Base-by-base conservation (phyloP, 768 basidiomycete species). In the Glaciozyma antarctica region DNA sequence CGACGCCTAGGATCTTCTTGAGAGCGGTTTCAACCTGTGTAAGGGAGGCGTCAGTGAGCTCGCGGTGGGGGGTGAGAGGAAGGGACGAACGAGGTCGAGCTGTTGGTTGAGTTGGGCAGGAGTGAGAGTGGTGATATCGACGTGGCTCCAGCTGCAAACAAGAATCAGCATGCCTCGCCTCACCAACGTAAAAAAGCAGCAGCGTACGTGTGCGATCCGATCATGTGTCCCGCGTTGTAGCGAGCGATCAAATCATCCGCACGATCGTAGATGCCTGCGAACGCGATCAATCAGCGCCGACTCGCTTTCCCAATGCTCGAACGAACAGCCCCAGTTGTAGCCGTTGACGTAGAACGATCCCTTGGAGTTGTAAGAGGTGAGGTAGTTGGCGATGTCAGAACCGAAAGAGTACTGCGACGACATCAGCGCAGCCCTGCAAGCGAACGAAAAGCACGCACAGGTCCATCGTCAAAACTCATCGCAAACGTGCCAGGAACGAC, bases 391-490 rank as follows among this genome's bases (percentile, higher is more conserved):
- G 48, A 63, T 63, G 3, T 56, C 34, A 0, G 44, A 22, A 5
- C 62, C 62, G 32, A 49, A 63, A 3, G 7, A 19, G 43, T 63
- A 63, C 62, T 63, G 51, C 0, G 22, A n/a, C n/a, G n/a, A n/a
- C n/a, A n/a, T n/a, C n/a, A n/a, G n/a, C n/a, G n/a, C n/a, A n/a
- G n/a, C n/a, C n/a, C n/a, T n/a, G n/a, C n/a, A n/a, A n/a, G n/a
- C n/a, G n/a, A n/a, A n/a, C n/a, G n/a, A n/a, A 13, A 12, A 15
- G 59, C 24, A 44, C 54, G 19, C 5, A 49, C 61, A 5, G 66
- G 58, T 28, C 72, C 72, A 47, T 73, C 72, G 47, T 73, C 72
- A 24, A 71, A 71, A 9, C 70, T 73, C 8, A 72, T 24, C 28
- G 69, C 67, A 21, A 66, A 47, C n/a, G 63, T 48, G 38, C 38